These are phyloP conservation scores for Neonectria coccinea DNA, from an alignment of 2,329 filamentous ascomycete species.

Conservation along the genomic window DNA sequence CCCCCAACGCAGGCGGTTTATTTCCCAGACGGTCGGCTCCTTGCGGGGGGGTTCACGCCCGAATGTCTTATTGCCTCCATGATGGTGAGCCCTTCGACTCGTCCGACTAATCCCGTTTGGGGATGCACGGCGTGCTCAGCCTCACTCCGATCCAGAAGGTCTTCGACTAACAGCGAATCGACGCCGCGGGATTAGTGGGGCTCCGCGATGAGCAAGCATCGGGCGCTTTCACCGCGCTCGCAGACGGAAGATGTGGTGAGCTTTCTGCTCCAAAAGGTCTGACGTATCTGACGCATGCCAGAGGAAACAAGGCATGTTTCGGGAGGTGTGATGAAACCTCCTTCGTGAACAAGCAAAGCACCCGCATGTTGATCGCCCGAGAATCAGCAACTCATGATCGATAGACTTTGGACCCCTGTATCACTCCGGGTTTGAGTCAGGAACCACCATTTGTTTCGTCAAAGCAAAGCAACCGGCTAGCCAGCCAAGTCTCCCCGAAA, in stretches of 20 bases:
- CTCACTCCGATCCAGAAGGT: constrained; percentile 33
- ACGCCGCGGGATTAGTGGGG: constrained; percentile 8
- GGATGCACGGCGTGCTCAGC: constrained; percentile 35
- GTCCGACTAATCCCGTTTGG: constrained; percentile 23
- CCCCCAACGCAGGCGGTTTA: not conserved
- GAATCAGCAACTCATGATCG: constrained; percentile 1
- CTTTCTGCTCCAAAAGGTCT: not conserved
- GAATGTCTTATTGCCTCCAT: constrained; percentile 14
- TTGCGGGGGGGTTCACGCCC: constrained; percentile 14
- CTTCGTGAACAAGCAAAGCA: constrained; percentile 14
- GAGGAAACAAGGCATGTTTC: constrained; percentile 9
- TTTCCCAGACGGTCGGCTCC: constrained; percentile 3
- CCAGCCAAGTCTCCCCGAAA: not conserved
- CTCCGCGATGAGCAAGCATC: constrained; percentile 3
- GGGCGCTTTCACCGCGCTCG: constrained; percentile 1
- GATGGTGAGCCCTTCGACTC: not conserved
- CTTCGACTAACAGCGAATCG: constrained; percentile 8
- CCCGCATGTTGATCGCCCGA: constrained; percentile 2
- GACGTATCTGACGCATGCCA: not conserved
- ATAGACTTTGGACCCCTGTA: constrained; percentile 4
- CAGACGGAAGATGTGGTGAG: not conserved
- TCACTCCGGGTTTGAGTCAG: constrained; percentile 3
- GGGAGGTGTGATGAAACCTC: constrained; percentile 11
- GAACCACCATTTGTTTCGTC: constrained; percentile 1
- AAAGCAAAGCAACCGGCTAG: not conserved